A percentile compares a stretch with the other conserved stretches of the same genome.
Conservation (phyloP, 169 alveolate species). For the Plasmodium relictum region DNA sequence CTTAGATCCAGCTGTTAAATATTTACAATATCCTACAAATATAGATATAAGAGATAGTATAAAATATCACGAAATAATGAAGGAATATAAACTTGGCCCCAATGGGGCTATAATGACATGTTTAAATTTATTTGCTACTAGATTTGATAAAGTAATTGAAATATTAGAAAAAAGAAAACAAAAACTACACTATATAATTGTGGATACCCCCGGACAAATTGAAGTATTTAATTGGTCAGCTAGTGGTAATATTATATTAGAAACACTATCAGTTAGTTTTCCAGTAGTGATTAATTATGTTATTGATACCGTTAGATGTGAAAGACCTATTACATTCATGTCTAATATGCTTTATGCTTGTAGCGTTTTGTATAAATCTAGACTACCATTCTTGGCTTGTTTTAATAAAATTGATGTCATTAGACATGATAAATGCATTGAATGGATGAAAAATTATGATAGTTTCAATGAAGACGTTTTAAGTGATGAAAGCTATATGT, state of each 20-base stretch:
- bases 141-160: conserved; percentile 94
- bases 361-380: conserved; percentile 95
- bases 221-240: conserved; percentile 99
- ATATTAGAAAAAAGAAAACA: conserved; percentile 89
- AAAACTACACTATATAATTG: conserved; percentile 93
- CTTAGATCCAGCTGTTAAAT: conserved; percentile 98
- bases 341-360: conserved; percentile 98
- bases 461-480: conserved; percentile 90
- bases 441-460: conserved; percentile 95
- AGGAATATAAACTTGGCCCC: conserved; percentile 97
- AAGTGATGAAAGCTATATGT: conserved; percentile 92
- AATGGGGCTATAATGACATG: conserved; percentile 99
- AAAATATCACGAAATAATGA: conserved; percentile 97
- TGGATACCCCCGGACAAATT: conserved; percentile 99
- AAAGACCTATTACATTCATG: conserved; percentile 97
- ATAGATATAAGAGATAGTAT: conserved; percentile 97
- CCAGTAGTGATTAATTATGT: conserved; percentile 95
- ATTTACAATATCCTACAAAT: conserved; percentile 71
- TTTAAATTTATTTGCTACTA: conserved; percentile 96
- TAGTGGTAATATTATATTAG: conserved; percentile 96
- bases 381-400: conserved; percentile 94
- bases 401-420: conserved; percentile 96
- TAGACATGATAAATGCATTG: conserved; percentile 82
- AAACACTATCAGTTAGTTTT: conserved; percentile 93
- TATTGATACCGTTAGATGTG: conserved; percentile 96